Conservation (phyloP, 2,329 filamentous ascomycete species). For the Fusarium secorum region DNA sequence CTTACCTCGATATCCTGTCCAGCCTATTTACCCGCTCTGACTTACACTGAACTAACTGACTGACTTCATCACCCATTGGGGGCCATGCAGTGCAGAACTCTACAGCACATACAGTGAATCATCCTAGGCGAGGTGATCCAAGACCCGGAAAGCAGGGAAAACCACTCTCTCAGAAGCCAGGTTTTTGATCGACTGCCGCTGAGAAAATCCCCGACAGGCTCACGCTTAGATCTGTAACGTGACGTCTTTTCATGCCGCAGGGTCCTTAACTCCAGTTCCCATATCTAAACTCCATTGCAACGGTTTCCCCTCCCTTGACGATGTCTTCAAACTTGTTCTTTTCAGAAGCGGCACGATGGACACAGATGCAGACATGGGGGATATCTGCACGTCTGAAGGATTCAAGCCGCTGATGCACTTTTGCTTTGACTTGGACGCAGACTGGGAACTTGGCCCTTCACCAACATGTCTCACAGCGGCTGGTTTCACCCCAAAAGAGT, state of each 20-base stretch:
- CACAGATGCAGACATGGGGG: not conserved
- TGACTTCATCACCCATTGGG: constrained; percentile 1
- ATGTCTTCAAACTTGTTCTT: not conserved
- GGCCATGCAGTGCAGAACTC: constrained; percentile 6
- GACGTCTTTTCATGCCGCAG: constrained; percentile 20
- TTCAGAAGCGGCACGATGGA: not conserved
- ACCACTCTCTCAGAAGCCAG: not conserved
- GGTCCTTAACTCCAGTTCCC: constrained; percentile 16
- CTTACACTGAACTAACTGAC: not conserved
- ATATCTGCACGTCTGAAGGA: not conserved
- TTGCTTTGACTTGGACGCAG: not conserved
- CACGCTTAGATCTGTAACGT: constrained; percentile 16
- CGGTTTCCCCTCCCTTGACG: not conserved
- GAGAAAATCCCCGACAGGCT: constrained; percentile 19
- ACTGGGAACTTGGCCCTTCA: not conserved
- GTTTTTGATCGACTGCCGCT: not conserved
- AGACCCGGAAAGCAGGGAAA: constrained; percentile 18
- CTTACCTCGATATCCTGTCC: not conserved
- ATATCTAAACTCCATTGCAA: constrained; percentile 27
- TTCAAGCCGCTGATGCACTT: constrained; percentile 22
- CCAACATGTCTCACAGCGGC: constrained; percentile 6
- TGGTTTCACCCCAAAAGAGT: constrained; percentile 10
- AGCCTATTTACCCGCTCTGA: constrained; percentile 5
- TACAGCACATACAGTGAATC: not conserved
- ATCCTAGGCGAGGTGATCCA: not conserved